Evolutionary conservation across 345 rosid species (phyloP), one percentile per base, ranked within the genome.

Genomic region (Arabis hirsuta): DNA sequence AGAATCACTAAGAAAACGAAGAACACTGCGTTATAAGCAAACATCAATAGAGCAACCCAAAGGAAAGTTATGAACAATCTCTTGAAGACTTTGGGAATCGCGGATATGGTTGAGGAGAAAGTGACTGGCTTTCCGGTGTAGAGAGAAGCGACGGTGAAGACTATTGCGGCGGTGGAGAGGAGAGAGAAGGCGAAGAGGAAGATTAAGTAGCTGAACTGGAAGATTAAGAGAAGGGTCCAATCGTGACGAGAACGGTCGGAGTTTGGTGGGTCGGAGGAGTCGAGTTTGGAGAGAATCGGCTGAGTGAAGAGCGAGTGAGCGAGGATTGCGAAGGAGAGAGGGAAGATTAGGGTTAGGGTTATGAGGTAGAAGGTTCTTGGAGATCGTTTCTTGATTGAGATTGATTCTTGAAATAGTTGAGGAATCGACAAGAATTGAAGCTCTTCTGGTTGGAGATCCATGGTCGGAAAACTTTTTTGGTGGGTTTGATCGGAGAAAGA

Each of bases 141-240:
- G 39, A 94, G 90, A 39, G 99, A 94, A 39, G 99, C 99, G 11
- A 90, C 96, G 9, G 98, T 88, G 86, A 95, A 91, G 72, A 95
- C 99, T 0, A 91, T 92, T 4, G 99, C 97, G 47, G 99, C 99
- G 0, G 99, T 95, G 12, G 99, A 88, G 77, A 95, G 90, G 36
- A 95, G 96, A 57, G 99, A 95, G 87, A 95, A 91, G 51, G 88
- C 90, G 42, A 95, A 95, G 79, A 95, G 96, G 83, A 95, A 95
- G 76, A 95, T 85, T 0, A 90, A 67, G 84, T 95, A 91, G 60
- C 83, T 56, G 87, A 91, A 95, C 61, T 90, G 96, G 75, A 84
- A 84, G 80, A 81, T 51, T 14, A 91, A 32, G 75, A 95, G 88
- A 16, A 87, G 69, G 50, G 96, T 63, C 98, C 96, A 91, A 39